Percentiles rank a stretch among this genome's conserved stretches.
These are phyloP conservation scores for Rhynchospora pubera DNA, from an alignment of 176 grass and related monocot genomes.

Conservation along the genomic window DNA sequence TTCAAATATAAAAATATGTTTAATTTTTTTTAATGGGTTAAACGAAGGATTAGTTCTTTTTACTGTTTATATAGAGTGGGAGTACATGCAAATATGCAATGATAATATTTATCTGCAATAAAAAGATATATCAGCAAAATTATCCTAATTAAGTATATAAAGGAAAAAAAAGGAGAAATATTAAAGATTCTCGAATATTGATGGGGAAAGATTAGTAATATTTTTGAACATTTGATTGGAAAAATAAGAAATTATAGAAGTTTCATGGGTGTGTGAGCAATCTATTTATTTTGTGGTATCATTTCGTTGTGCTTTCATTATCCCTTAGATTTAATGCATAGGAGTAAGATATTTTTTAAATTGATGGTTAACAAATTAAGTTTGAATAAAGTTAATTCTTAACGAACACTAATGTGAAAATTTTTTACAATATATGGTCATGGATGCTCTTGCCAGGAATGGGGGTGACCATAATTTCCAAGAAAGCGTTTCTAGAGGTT, in stretches of 20 bases:
- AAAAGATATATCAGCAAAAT: background rate
- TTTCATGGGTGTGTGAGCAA: background rate
- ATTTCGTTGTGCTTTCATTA: too few relatives aligned
- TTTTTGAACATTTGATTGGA: background rate
- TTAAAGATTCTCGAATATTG: background rate
- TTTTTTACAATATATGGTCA: background rate
- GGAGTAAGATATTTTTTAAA: too few relatives aligned
- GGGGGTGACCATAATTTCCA: background rate
- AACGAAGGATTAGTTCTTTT: too few relatives aligned
- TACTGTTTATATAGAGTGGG: too few relatives aligned
- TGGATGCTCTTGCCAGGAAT: too few relatives aligned
- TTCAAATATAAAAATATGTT: too few relatives aligned
- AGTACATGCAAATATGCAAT: too few relatives aligned
- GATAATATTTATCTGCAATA: background rate
- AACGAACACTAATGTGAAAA: too few relatives aligned
- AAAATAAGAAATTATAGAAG: background rate
- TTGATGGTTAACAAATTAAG: too few relatives aligned
- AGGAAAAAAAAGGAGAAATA: background rate
- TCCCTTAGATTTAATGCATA: too few relatives aligned
- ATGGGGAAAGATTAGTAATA: background rate
- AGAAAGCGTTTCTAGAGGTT: constrained; percentile 4
- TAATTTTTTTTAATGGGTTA: too few relatives aligned
- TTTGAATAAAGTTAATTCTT: too few relatives aligned
- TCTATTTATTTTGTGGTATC: background rate
- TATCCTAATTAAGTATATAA: background rate